These are phyloP conservation scores for Geranium rotundifolium DNA, from an alignment of 345 rosid species.

Conservation along the genomic window DNA sequence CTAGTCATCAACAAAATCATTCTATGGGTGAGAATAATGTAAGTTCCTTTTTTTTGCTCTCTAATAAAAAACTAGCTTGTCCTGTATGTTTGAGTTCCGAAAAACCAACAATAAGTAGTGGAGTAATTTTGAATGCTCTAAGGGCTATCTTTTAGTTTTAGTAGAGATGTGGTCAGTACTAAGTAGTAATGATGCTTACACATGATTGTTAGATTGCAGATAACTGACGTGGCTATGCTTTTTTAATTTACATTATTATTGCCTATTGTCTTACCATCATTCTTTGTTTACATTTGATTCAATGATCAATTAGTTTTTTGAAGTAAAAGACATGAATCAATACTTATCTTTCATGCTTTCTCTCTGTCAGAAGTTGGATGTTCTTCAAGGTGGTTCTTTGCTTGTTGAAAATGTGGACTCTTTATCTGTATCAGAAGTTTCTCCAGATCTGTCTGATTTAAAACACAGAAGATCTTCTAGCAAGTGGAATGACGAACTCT, in stretches of 20 bases:
- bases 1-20: conserved; percentile 59
- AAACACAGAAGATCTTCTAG: conserved; percentile 64
- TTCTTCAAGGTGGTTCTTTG: conserved; percentile 35
- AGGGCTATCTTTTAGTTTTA: background rate
- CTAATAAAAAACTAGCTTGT: background rate
- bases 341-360: conserved; percentile 11
- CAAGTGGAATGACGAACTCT: conserved; percentile 70
- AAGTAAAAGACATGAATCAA: background rate
- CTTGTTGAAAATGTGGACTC: conserved; percentile 44
- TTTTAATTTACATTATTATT: no score
- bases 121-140: background rate
- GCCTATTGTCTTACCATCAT: background rate
- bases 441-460: conserved; percentile 46
- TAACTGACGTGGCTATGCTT: background rate
- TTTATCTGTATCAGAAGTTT: conserved; percentile 34
- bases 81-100: background rate
- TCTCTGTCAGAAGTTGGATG: conserved; percentile 42
- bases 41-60: conserved; percentile 18
- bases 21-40: conserved; percentile 69
- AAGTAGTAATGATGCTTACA: background rate
- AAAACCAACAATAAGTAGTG: background rate
- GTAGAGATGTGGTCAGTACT: background rate
- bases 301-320: background rate
- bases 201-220: background rate
- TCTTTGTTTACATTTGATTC: background rate